These are phyloP conservation scores for Entomortierella parvispora DNA, from an alignment of 192 early-diverging fungal genomes.

Conservation along the genomic window DNA sequence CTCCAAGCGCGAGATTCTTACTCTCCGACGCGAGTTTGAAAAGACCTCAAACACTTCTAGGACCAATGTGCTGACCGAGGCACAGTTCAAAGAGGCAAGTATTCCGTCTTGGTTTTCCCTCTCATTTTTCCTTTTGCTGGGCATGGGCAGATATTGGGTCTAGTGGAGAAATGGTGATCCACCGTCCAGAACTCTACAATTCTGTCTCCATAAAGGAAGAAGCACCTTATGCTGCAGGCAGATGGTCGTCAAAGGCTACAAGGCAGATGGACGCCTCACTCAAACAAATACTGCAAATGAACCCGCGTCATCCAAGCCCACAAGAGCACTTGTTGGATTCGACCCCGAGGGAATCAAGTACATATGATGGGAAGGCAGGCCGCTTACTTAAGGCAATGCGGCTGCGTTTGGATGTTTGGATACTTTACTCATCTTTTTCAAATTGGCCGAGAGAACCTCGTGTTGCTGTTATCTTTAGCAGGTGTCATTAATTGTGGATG, in stretches of 20 bases:
- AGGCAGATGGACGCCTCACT: too few species aligned
- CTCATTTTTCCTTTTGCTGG: not conserved
- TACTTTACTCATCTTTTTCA: too few species aligned
- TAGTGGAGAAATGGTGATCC: not conserved
- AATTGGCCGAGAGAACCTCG: too few species aligned
- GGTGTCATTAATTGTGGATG: too few species aligned
- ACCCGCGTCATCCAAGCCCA: too few species aligned
- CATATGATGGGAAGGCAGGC: too few species aligned
- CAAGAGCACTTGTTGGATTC: too few species aligned
- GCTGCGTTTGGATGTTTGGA: too few species aligned
- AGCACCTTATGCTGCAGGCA: not conserved
- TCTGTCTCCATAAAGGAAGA: not conserved
- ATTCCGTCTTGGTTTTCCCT: constrained; percentile 16
- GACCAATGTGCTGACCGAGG: constrained; percentile 67
- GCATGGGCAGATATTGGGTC: not conserved
- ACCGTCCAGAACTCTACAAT: not conserved
- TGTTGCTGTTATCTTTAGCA: too few species aligned
- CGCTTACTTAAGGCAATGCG: too few species aligned
- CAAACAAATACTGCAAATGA: too few species aligned
- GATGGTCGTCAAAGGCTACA: not conserved
- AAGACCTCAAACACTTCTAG: constrained; percentile 51
- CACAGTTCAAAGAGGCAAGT: constrained; percentile 75
- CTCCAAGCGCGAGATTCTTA: constrained; percentile 58
- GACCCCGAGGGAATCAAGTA: too few species aligned
- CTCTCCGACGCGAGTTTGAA: constrained; percentile 60